Evolutionary conservation across 768 basidiomycete species (phyloP), one percentile per base, ranked within the genome.

Genomic region (Russula lepida): DNA sequence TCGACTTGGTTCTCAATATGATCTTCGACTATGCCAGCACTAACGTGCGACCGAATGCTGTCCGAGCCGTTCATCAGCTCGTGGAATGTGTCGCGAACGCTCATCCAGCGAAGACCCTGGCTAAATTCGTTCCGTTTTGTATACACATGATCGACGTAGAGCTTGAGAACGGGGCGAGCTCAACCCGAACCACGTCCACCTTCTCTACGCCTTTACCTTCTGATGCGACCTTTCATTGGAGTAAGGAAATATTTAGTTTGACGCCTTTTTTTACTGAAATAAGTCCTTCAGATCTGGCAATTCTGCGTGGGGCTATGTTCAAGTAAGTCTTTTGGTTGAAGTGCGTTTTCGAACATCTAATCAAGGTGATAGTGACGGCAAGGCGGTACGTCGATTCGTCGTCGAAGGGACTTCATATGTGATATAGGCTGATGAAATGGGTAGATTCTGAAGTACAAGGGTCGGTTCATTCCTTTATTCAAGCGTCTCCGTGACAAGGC

Each of bases 211-310:
- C 86, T 1, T 73, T 89, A 43, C 84, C 88, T 3, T 86, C 88
- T 1, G 91, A 93, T 71, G 88, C 88, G 4, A 91, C 90, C 19
- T 76, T 95, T 53, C 91, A 94, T 68, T 92, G 90, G 88, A 90
- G 88, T 89, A 72, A 58, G 84, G 71, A 21, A 37, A 58, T 37
- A 60, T 43, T 21, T 8, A 25, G 15, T 47, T 8, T 32, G 25
- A 51, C 25, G 23, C 48, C 43, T 56, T 12, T n/a, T 21, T 35
- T 37, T 13, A 49, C 44, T 61, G 25, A 68, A 41, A 28, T 35
- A 21, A n/a, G 39, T 71, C 52, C 50, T 59, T 46, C 63, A 88
- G 87, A 89, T 74, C 74, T 90, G 44, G 86, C 86, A 0, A 83
- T 92, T 43, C 71, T 92, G 25, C 79, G 86, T 51, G 90, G 89